A percentile compares a stretch with the other conserved stretches of the same genome.
phyloP scores from a whole-genome alignment of 306 rosid species.

The Sesbania bispinosa region DNA sequence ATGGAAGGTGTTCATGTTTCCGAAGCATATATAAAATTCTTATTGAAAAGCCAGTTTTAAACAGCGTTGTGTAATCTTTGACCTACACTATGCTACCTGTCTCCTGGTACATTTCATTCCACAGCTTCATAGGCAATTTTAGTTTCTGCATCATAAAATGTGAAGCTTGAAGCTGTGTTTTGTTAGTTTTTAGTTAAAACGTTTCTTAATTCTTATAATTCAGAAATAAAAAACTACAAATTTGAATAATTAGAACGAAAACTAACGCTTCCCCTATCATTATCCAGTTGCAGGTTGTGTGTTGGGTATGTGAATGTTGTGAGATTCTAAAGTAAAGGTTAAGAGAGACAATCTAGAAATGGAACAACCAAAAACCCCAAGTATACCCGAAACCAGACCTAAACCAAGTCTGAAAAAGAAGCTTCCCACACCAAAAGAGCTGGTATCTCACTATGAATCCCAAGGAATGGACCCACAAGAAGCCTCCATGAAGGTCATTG shows the following conservation, averaged over 20 bases:
- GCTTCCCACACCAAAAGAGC: constrained; percentile 57
- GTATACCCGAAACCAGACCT: neutral
- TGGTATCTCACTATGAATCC: constrained; percentile 76
- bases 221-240: too few relatives aligned
- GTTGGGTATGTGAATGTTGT: neutral
- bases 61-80: constrained; percentile 59
- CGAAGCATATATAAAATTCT: constrained; percentile 61
- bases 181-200: too few relatives aligned
- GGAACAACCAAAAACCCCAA: constrained; percentile 4
- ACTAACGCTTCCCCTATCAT: too few relatives aligned
- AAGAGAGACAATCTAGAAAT: neutral
- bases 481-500: constrained; percentile 82
- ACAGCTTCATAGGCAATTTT: neutral
- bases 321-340: neutral
- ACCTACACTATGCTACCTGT: constrained; percentile 75
- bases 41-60: constrained; percentile 51
- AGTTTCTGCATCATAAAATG: too few relatives aligned
- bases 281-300: too few relatives aligned
- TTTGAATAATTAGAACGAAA: too few relatives aligned
- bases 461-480: constrained; percentile 62
- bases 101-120: constrained; percentile 58
- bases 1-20: constrained; percentile 77
- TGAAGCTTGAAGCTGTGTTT: too few relatives aligned
- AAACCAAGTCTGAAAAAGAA: constrained; percentile 32
- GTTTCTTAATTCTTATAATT: too few relatives aligned